Evolutionary conservation across 345 rosid genomes (phyloP), one percentile per base, ranked within the genome.

Genomic region (Diplotaxis tenuifolia): DNA sequence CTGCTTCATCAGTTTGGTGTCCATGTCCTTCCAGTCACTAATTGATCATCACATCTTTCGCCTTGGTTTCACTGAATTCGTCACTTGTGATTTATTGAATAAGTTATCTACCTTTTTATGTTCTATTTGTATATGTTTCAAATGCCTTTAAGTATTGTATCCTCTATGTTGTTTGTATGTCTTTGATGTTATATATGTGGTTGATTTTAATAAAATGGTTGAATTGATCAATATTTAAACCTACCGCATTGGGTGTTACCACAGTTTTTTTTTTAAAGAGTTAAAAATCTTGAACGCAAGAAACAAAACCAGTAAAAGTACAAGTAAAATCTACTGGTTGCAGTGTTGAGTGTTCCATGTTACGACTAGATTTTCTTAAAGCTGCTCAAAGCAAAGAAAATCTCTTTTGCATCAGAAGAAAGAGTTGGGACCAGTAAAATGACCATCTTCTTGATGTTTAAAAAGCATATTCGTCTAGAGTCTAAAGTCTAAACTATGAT

Each of bases 1-100:
- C 6, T 52, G 23, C 75, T 77, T 49, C 71, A 77, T 19, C 40
- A 58, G 14, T 7, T 77, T 66, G 80, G 80, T 50, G 77, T 31
- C 20, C 62, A 72, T 72, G 56, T 77, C 16, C 15, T 15, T 6
- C 77, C 77, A 1, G 11, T 52, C 54, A 16, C 64, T 38, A 31
- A 77, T 38, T 76, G 58, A 75, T 74, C 16, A 55, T 15, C 23
- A 19, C 19, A 27, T 56, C 9, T 73, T 56, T 56, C 28, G 15
- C 47, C 9, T n/a, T 56, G 25, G 18, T 36, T 50, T 25, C 61
- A 14, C 28, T 2, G 31, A 20, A 55, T 9, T 21, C 10, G 58
- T 53, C 58, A 9, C n/a, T 21, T 53, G 4, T 10, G 14, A 20
- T 53, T 28, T 21, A 11, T 11, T 54, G 8, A 54, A 12, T 23